Evolutionary conservation across 1,139 yeast genomes (phyloP).

Genomic region (Diutina pseudorugosa): DNA sequence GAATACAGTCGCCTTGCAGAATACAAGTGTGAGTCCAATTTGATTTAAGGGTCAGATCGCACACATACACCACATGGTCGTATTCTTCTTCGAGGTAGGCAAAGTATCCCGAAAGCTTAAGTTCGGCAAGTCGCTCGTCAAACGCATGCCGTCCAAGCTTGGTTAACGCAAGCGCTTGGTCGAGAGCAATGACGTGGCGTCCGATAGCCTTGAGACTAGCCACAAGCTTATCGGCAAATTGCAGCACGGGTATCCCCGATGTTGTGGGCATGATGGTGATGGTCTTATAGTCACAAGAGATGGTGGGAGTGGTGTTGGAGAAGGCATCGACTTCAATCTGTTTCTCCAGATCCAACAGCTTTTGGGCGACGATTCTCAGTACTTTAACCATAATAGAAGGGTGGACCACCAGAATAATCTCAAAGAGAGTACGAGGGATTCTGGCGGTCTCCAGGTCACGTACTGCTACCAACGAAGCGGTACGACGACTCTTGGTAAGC

Average conservation of each 20-base stretch:
- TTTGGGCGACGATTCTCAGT: conserved; percentile 74
- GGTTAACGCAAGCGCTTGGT: conserved; percentile 68
- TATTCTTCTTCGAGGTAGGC: conserved; percentile 85
- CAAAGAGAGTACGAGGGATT: conserved; percentile 82
- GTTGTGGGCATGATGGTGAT: conserved; percentile 76
- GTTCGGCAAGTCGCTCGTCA: conserved; percentile 65
- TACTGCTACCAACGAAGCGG: conserved; percentile 70
- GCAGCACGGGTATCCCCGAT: conserved; percentile 69
- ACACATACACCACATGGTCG: conserved; percentile 77
- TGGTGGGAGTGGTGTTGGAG: conserved; percentile 14
- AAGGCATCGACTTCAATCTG: conserved; percentile 4
- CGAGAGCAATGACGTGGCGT: conserved; percentile 61
- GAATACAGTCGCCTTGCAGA: conserved; percentile 86
- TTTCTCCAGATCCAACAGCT: conserved; percentile 24
- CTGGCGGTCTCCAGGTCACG: conserved; percentile 91
- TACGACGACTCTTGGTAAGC: conserved; percentile 67
- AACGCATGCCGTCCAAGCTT: conserved; percentile 90
- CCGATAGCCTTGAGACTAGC: conserved; percentile 64
- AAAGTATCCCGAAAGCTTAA: conserved; percentile 80
- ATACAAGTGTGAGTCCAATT: conserved; percentile 91
- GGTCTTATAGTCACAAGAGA: conserved; percentile 50
- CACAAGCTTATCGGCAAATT: conserved; percentile 66
- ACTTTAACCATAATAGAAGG: conserved; percentile 90
- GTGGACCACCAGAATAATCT: conserved; percentile 67
- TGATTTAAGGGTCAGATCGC: conserved; percentile 74